Evolutionary conservation across 169 alveolate species (phyloP).

Genomic region (Cryptosporidium xiaoi): DNA sequence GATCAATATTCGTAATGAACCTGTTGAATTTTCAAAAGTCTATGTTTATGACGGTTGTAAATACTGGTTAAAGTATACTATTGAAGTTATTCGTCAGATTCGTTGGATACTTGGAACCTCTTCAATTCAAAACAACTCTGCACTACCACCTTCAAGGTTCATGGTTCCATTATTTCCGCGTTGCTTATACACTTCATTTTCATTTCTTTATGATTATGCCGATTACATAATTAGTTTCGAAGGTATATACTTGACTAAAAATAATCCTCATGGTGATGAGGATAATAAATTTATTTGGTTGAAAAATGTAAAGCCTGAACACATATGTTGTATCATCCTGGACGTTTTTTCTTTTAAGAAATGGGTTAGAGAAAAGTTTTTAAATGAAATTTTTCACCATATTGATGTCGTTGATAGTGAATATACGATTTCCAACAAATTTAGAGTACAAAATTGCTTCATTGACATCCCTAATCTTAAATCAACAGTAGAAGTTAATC

Average conservation of each 20-base stretch:
- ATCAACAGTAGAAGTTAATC: slow-evolving; percentile 5
- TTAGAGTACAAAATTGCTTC: not conserved
- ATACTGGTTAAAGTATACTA: slow-evolving; percentile 69
- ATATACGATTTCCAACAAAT: not conserved
- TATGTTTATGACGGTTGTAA: slow-evolving; percentile 45
- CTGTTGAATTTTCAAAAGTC: slow-evolving; percentile 58
- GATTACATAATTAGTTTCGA: slow-evolving; percentile 18
- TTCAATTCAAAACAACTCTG: slow-evolving; percentile 27
- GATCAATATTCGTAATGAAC: slow-evolving; percentile 51
- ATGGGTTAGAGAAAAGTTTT: slow-evolving; percentile 17
- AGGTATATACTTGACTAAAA: slow-evolving; percentile 5
- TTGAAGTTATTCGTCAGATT: slow-evolving; percentile 61
- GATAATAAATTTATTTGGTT: slow-evolving; percentile 15
- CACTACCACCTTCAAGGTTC: slow-evolving; percentile 66
- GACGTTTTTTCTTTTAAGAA: slow-evolving; percentile 47
- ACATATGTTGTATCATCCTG: slow-evolving; percentile 27
- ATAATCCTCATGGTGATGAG: not conserved
- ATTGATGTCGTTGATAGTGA: slow-evolving; percentile 23
- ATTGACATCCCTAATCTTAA: slow-evolving; percentile 19
- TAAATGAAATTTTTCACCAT: slow-evolving; percentile 42
- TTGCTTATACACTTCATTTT: slow-evolving; percentile 43
- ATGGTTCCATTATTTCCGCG: slow-evolving; percentile 68
- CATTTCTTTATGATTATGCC: slow-evolving; percentile 49
- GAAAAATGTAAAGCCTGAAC: slow-evolving; percentile 44
- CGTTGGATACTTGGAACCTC: slow-evolving; percentile 68